Conservation (phyloP, 1,139 yeast genomes). For the Yarrowia galli region DNA sequence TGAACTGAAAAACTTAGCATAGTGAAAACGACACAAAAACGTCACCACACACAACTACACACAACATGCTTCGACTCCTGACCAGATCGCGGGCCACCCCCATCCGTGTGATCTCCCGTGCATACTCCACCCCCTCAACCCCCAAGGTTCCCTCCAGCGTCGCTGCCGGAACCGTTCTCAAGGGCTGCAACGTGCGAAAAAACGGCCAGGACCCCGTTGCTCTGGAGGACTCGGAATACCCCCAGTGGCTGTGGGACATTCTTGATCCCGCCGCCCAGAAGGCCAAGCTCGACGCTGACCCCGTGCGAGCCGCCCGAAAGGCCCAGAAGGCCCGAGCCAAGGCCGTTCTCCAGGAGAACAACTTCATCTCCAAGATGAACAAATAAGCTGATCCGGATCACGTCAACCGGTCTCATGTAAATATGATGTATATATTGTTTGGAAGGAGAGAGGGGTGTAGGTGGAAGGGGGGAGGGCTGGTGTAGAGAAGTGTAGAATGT, state of each 20-base stretch:
- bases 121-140: slow-evolving; percentile 35
- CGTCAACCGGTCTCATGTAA: slow-evolving; percentile 11
- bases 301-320: slow-evolving; percentile 72
- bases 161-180: slow-evolving; percentile 80
- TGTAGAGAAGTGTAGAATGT: no score
- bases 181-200: slow-evolving; percentile 74
- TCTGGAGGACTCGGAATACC: slow-evolving; percentile 84
- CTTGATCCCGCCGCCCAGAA: slow-evolving; percentile 68
- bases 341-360: slow-evolving; percentile 74
- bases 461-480: not conserved
- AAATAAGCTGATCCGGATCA: slow-evolving; percentile 39
- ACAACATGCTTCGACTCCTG: slow-evolving; percentile 36
- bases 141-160: slow-evolving; percentile 54
- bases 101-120: slow-evolving; percentile 3
- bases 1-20: slow-evolving; percentile 30
- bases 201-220: slow-evolving; percentile 91
- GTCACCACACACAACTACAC: slow-evolving; percentile 18
- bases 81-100: slow-evolving; percentile 33
- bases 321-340: slow-evolving; percentile 73
- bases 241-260: slow-evolving; percentile 94
- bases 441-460: no score
- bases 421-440: slow-evolving; percentile 33
- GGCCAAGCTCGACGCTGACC: slow-evolving; percentile 63
- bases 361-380: slow-evolving; percentile 59
- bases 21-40: not conserved